Percentiles rank a stretch among this genome's conserved stretches.
Conservation (phyloP, 306 rosid genomes). For the Citrullus mucosospermus region DNA sequence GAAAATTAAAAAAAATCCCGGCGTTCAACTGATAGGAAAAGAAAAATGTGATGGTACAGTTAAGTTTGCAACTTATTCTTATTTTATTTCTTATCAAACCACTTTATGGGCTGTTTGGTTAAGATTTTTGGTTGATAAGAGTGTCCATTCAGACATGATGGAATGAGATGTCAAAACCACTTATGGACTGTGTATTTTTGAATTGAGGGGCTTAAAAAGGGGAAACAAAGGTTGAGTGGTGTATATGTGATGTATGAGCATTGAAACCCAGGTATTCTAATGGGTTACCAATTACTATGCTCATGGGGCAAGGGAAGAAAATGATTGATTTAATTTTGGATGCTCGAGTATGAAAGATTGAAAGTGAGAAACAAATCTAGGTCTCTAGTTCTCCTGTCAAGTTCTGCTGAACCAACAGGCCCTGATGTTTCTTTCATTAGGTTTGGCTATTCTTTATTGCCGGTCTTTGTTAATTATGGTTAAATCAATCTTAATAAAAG, state of each 20-base stretch:
- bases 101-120: neutral
- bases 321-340: neutral
- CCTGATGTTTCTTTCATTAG: neutral
- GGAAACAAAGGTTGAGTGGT: neutral
- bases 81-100: neutral
- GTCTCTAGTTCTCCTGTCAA: neutral
- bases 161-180: neutral
- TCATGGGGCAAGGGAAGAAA: neutral
- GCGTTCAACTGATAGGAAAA: neutral
- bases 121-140: neutral
- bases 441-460: neutral
- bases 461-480: neutral
- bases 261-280: neutral
- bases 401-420: neutral
- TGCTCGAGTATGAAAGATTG: neutral
- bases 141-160: neutral
- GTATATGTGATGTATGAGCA: neutral
- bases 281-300: neutral
- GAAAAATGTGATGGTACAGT: neutral
- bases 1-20: too few species aligned
- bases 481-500: neutral
- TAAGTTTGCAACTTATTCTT: neutral
- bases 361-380: neutral
- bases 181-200: neutral
- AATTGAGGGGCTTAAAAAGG: neutral